Evolutionary conservation across 1,139 yeast genomes (phyloP), one percentile per base, ranked within the genome.

Genomic region (Kodamaea ohmeri): DNA sequence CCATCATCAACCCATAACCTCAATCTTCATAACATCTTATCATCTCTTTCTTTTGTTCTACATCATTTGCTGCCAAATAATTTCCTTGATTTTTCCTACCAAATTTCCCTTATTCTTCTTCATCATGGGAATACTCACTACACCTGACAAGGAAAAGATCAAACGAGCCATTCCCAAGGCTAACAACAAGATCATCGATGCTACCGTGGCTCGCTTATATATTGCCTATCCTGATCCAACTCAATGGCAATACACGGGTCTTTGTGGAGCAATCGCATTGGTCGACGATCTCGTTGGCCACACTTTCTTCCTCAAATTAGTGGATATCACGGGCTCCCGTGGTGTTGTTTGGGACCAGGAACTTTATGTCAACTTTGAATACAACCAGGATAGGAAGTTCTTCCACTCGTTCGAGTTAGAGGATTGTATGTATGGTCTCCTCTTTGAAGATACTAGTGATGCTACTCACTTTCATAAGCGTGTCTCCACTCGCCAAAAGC

Each of bases 331-430:
- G 29, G 95, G 95, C 8, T 77, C 78, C 46, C 69, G 86, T 29
- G 97, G 97, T 14, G 95, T 92, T 1, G 49, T 92, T 0, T 92
- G 98, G 98, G 98, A 92, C 60, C 98, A 92, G 60, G 98, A 92
- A 59, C 63, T 92, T 35, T 92, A 87, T 56, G 82, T 88, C 7
- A 84, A 86, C 52, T 89, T 92, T 58, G 83, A 82, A 48, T 92
- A 92, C 61, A 78, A 85, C 56, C 97, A 92, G 61, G 98, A 92
- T 58, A 76, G 98, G 18, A 82, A 95, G 36, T 92, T 87, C 62
- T 92, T 92, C 71, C 98, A 92, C 58, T 76, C 95, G 7, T 92
- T 92, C 64, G 98, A 92, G 64, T 70, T 88, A 41, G 97, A 92
- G 52, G 95, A 87, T 18, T 90, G 96, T 56, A 73, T 73, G 42